Evolutionary conservation across 202 grass and related monocot genomes (phyloP).

Genomic region (Panicum hallii): DNA sequence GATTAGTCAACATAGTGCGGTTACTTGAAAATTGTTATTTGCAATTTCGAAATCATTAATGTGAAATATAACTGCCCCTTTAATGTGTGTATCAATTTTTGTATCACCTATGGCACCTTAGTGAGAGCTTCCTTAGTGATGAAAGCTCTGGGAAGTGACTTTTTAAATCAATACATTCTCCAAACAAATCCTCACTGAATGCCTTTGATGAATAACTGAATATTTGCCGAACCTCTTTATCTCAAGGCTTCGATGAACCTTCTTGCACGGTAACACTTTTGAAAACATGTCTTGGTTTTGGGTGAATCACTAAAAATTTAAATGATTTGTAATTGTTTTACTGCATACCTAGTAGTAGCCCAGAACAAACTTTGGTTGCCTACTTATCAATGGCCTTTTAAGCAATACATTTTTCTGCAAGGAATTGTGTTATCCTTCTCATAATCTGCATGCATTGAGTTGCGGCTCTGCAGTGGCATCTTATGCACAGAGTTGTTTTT

Average conservation of each 20-base stretch:
- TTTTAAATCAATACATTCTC: not conserved
- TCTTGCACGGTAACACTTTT: slow-evolving; percentile 17
- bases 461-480: not conserved
- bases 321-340: not conserved
- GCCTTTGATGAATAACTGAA: slow-evolving; percentile 14
- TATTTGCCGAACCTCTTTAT: not conserved
- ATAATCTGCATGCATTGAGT: not conserved
- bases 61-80: slow-evolving; percentile 4
- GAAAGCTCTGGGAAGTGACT: not conserved
- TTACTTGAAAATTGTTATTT: slow-evolving; percentile 15
- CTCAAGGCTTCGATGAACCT: slow-evolving; percentile 2
- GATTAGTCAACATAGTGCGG: slow-evolving; percentile 1
- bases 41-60: slow-evolving; percentile 11
- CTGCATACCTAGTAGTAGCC: too few species aligned
- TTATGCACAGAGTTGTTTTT: slow-evolving; percentile 26
- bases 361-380: too few species aligned
- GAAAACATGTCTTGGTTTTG: slow-evolving; percentile 8
- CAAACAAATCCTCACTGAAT: slow-evolving; percentile 1
- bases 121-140: slow-evolving; percentile 10
- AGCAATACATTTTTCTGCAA: slow-evolving; percentile 29
- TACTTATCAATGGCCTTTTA: not conserved
- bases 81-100: slow-evolving; percentile 5
- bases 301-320: slow-evolving; percentile 20
- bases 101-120: not conserved
- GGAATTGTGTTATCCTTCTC: slow-evolving; percentile 29